These are phyloP conservation scores for Ascochyta clinopodiicola DNA, from an alignment of 2,329 filamentous ascomycete genomes.

Conservation along the genomic window DNA sequence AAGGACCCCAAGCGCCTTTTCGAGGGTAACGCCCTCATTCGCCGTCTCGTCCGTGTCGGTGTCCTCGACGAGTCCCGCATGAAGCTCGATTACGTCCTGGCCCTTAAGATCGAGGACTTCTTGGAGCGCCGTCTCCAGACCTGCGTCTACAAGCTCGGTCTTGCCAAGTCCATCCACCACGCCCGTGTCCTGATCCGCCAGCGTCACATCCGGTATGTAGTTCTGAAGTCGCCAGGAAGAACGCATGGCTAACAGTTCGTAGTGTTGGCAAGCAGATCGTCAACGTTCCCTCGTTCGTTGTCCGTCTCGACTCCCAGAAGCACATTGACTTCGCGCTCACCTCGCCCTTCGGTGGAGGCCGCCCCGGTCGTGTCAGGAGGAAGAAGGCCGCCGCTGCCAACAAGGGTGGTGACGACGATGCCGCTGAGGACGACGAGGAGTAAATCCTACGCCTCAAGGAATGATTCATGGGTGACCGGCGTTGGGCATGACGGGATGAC, in stretches of 20 bases:
- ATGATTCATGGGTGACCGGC: constrained; percentile 46
- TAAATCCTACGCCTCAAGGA: constrained; percentile 40
- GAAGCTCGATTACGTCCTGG: constrained; percentile 99
- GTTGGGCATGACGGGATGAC: constrained; percentile 48
- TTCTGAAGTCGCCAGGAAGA: neutral
- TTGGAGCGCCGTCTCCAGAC: constrained; percentile 99
- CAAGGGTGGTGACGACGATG: constrained; percentile 79
- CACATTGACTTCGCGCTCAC: constrained; percentile 99
- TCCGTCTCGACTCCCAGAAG: constrained; percentile 99
- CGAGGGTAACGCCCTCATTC: constrained; percentile 99
- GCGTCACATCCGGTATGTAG: constrained; percentile 84
- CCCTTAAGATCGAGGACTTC: constrained; percentile 99
- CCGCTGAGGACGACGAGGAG: constrained; percentile 88
- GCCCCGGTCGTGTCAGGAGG: constrained; percentile 95
- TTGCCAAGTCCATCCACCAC: constrained; percentile 99
- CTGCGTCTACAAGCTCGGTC: constrained; percentile 99
- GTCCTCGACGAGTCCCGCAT: constrained; percentile 99
- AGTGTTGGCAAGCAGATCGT: constrained; percentile 99
- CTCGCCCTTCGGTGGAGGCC: constrained; percentile 97
- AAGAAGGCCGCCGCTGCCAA: constrained; percentile 99
- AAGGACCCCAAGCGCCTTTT: constrained; percentile 99
- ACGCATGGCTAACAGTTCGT: constrained; percentile 24
- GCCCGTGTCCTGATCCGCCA: constrained; percentile 99
- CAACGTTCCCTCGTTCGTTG: constrained; percentile 99
- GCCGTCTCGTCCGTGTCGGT: constrained; percentile 99